Evolutionary conservation across 768 basidiomycete species (phyloP).

Genomic region (Chalciporus sphaerocephalus): DNA sequence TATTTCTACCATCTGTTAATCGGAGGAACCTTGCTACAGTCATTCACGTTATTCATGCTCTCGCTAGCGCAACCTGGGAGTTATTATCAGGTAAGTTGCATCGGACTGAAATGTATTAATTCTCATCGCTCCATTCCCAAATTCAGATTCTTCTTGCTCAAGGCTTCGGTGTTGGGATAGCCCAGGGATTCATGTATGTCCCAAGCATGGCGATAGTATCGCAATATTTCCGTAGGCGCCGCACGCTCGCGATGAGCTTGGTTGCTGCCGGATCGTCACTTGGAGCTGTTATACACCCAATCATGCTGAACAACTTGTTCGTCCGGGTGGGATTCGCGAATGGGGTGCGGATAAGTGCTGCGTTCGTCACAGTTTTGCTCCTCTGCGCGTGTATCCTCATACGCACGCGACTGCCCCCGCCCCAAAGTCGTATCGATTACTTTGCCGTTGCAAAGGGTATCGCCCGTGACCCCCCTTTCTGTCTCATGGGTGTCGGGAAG

Average conservation of each 20-base stretch:
- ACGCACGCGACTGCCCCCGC: slow-evolving; percentile 39
- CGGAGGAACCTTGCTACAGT: slow-evolving; percentile 42
- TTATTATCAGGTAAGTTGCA: slow-evolving; percentile 39
- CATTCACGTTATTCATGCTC: slow-evolving; percentile 41
- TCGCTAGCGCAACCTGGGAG: slow-evolving; percentile 39
- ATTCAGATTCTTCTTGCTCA: slow-evolving; percentile 46
- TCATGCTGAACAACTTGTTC: slow-evolving; percentile 30
- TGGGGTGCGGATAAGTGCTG: slow-evolving; percentile 48
- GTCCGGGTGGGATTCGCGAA: slow-evolving; percentile 37
- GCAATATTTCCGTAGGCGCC: slow-evolving; percentile 41
- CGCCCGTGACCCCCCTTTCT: slow-evolving; percentile 14
- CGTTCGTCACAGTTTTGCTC: slow-evolving; percentile 36
- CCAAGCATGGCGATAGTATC: slow-evolving; percentile 42
- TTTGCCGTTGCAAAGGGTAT: slow-evolving; percentile 13
- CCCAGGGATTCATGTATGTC: slow-evolving; percentile 43
- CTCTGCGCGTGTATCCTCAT: slow-evolving; percentile 30
- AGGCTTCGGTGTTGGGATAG: slow-evolving; percentile 45
- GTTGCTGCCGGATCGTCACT: slow-evolving; percentile 37
- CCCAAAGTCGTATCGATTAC: slow-evolving; percentile 14
- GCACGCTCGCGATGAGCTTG: slow-evolving; percentile 44
- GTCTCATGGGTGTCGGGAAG: slow-evolving; percentile 20
- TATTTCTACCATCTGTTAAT: slow-evolving; percentile 47
- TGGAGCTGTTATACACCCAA: slow-evolving; percentile 24
- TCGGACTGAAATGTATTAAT: background rate
- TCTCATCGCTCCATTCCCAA: background rate